These are phyloP conservation scores for Saccharomyces hybrid DNA, from an alignment of 1,139 yeast genomes.

Conservation along the genomic window DNA sequence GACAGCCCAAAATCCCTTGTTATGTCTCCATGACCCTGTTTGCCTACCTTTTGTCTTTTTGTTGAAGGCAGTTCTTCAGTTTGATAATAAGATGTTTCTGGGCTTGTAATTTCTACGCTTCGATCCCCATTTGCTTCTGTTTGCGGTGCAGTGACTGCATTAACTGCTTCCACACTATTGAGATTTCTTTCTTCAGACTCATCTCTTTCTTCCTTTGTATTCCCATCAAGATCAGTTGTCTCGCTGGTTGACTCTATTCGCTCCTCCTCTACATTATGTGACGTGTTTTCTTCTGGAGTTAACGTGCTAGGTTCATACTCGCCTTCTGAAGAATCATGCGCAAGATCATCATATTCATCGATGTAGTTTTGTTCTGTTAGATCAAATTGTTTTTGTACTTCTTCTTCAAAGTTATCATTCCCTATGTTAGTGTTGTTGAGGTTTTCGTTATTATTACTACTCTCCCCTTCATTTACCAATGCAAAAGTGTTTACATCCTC, in stretches of 20 bases:
- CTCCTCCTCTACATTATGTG: background rate
- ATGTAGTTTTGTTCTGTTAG: background rate
- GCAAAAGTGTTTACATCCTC: slow-evolving; percentile 16
- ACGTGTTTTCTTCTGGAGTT: background rate
- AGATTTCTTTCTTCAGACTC: background rate
- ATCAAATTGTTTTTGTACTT: slow-evolving; percentile 7
- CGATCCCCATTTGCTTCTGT: background rate
- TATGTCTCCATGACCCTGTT: background rate
- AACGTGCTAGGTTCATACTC: background rate
- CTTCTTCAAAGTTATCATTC: slow-evolving; percentile 1
- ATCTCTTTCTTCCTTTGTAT: background rate
- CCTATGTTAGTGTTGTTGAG: background rate
- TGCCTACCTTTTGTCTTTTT: background rate
- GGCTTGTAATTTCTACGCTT: slow-evolving; percentile 2
- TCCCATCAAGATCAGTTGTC: background rate
- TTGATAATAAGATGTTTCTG: slow-evolving; percentile 1
- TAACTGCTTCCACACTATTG: background rate
- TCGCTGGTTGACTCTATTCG: background rate
- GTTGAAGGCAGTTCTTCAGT: background rate
- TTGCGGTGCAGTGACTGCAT: background rate
- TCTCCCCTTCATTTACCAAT: slow-evolving; percentile 4
- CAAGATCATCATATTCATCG: background rate
- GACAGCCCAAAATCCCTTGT: background rate
- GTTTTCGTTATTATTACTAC: background rate
- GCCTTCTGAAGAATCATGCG: slow-evolving; percentile 1